Evolutionary conservation across 2,329 filamentous ascomycete species (phyloP), one percentile per base, ranked within the genome.

Genomic region (Colletotrichum echinochloae): DNA sequence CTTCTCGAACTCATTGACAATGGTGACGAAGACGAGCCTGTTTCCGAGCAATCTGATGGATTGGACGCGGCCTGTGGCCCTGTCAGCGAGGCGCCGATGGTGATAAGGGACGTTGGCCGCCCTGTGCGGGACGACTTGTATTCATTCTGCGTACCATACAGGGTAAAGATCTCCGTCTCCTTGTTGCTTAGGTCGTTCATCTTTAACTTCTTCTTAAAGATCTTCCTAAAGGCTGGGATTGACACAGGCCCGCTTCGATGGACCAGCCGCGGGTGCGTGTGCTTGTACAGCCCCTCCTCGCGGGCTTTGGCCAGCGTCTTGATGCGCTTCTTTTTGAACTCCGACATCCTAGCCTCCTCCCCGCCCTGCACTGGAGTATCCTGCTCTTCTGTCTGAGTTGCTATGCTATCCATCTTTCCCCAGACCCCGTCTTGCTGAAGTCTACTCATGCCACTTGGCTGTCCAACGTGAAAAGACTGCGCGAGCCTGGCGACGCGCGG

Each of bases 11-110:
- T 94, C 90, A 79, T 94, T 90, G 74, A 90, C 85, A 60, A 98
- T 83, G 81, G 96, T 92, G 74, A 98, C 80, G 80, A 99, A 99
- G 73, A 94, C 85, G 75, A 99, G 89, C 81, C 92, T 94, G 75
- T 89, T 91, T 74, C 95, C 91, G 65, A 90, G 87, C 57, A 88
- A 85, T 72, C 94, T 92, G 77, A 92, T 88, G 56, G 90, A 90
- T 76, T 87, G 86, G 73, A 97, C 86, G 78, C 94, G 94, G 80
- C 94, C 94, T 91, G 70, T 66, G 71, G 55, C 70, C 70, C 56
- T 59, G 60, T 61, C 59, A 61, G 59, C 59, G 23, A 51, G 48
- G 30, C 44, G 59, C 59, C 59, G 59, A 39, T 51, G 59, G 41
- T 60, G 28, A 33, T 61, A 51, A 61, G 59, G 46, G 59, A 61